A percentile compares a stretch with the other conserved stretches of the same genome.
These are phyloP conservation scores for Psidium friedrichsthalianum DNA, from an alignment of 345 rosid species.

Conservation along the genomic window DNA sequence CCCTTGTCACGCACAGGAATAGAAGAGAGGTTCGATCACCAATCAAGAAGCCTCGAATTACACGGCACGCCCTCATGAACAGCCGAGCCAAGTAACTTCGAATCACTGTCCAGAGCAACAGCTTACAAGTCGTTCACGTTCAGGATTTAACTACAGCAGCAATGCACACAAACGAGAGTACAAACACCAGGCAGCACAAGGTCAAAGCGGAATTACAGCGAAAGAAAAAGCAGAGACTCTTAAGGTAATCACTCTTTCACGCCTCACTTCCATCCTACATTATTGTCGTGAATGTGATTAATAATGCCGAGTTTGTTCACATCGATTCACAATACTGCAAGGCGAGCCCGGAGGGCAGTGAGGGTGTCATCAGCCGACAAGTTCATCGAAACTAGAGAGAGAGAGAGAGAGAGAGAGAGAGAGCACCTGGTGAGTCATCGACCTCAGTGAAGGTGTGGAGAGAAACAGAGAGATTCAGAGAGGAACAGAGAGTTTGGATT, in stretches of 20 bases:
- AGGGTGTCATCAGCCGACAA: no score
- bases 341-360: no score
- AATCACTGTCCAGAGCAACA: background rate
- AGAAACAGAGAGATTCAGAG: background rate
- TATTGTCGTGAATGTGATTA: no score
- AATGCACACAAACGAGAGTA: background rate
- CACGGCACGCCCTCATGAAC: background rate
- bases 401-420: background rate
- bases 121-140: background rate
- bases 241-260: no score
- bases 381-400: background rate
- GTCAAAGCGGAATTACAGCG: no score
- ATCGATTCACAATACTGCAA: no score
- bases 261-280: no score
- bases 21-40: background rate
- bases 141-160: background rate
- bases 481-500: background rate
- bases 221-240: no score
- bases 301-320: no score
- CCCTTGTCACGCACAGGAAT: conserved; percentile 8
- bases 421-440: background rate
- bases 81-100: background rate
- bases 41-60: background rate
- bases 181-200: no score
- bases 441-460: background rate